phyloP scores from a whole-genome alignment of 1,284 basidiomycete species.

The Leccinum griseonigrum region DNA sequence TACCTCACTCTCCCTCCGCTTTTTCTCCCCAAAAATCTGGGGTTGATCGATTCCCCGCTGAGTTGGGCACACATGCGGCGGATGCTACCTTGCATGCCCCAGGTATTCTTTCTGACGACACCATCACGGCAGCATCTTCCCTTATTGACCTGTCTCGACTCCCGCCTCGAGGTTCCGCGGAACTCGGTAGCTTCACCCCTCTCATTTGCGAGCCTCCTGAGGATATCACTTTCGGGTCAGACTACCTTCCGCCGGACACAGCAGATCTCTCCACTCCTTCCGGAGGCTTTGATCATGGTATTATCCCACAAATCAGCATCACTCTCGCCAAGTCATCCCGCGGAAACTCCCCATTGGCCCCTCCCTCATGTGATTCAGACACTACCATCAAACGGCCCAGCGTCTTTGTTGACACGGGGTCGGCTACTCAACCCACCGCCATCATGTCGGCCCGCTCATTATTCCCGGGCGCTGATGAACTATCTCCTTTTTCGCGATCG shows the following conservation, averaged over 20 bases:
- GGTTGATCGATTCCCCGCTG: constrained; percentile 26
- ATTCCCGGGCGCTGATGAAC: constrained; percentile 23
- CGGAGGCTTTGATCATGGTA: constrained; percentile 14
- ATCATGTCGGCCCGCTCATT: constrained; percentile 11
- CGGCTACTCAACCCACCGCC: constrained; percentile 23
- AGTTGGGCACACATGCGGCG: constrained; percentile 11
- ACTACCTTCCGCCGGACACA: constrained; percentile 13
- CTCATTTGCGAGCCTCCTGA: constrained; percentile 32
- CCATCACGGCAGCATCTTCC: constrained; percentile 21
- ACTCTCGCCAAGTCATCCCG: constrained; percentile 30
- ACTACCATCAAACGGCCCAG: constrained; percentile 27
- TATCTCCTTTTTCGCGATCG: constrained; percentile 23
- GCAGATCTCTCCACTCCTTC: constrained; percentile 13
- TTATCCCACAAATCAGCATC: constrained; percentile 30
- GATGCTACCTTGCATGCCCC: constrained; percentile 20
- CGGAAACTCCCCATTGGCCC: constrained; percentile 27
- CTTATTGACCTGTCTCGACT: constrained; percentile 12
- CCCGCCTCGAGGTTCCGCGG: constrained; percentile 23
- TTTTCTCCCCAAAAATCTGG: constrained; percentile 25
- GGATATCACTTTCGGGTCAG: constrained; percentile 22
- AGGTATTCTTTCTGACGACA: constrained; percentile 12
- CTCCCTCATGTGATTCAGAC: constrained; percentile 30
- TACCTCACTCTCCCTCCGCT: constrained; percentile 27
- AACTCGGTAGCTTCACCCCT: constrained; percentile 27
- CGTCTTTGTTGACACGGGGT: constrained; percentile 31